These are phyloP conservation scores for Penicillium ochrochloron DNA, from an alignment of 495 filamentous ascomycete genomes.

Conservation along the genomic window DNA sequence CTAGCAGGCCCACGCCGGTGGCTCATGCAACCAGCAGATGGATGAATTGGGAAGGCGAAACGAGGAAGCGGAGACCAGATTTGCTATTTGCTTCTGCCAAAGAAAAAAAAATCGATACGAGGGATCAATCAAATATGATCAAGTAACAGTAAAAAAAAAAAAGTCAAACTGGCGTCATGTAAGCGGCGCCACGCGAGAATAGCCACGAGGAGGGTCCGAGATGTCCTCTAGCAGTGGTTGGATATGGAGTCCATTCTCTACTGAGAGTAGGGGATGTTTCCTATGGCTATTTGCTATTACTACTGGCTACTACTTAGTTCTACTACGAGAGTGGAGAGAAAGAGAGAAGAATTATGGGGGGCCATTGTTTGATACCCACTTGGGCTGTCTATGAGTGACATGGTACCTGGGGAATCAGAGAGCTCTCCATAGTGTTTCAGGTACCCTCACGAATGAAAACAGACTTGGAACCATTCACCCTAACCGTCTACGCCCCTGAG, in stretches of 20 bases:
- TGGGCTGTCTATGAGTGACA: neutral
- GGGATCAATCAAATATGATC: neutral
- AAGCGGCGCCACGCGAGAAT: slow-evolving; percentile 26
- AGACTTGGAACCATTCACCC: neutral
- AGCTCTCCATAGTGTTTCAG: slow-evolving; percentile 8
- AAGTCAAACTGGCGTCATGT: slow-evolving; percentile 5
- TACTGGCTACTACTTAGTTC: neutral
- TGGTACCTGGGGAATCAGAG: slow-evolving; percentile 10
- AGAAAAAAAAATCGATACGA: neutral
- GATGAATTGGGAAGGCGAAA: slow-evolving; percentile 23
- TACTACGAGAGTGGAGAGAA: neutral
- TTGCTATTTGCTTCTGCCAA: slow-evolving; percentile 2
- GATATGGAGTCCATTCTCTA: neutral
- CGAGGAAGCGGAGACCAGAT: slow-evolving; percentile 8
- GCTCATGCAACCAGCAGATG: slow-evolving; percentile 3
- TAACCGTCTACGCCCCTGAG: neutral
- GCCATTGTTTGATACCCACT: neutral
- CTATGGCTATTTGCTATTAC: neutral
- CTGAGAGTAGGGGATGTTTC: neutral
- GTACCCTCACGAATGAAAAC: slow-evolving; percentile 4
- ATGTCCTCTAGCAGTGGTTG: neutral
- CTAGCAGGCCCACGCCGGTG: slow-evolving; percentile 4
- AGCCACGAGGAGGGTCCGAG: slow-evolving; percentile 9
- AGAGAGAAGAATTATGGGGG: neutral
- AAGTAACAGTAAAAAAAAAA: neutral